These are phyloP conservation scores for Fragilariopsis cylindrus DNA, from an alignment of 108 stramenopile genomes.

Conservation along the genomic window DNA sequence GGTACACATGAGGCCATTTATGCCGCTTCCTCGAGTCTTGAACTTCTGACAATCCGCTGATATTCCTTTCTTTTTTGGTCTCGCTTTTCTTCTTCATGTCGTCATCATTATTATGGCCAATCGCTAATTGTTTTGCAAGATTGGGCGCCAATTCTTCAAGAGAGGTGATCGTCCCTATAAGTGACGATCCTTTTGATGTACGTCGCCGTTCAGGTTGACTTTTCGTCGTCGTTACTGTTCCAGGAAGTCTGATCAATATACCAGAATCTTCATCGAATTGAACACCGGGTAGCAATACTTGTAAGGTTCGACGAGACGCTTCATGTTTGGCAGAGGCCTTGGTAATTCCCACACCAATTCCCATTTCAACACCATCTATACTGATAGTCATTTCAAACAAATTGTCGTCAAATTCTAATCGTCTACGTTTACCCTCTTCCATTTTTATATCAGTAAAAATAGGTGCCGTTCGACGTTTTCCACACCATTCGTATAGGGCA, in stretches of 20 bases:
- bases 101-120: constrained; percentile 44
- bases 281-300: constrained; percentile 62
- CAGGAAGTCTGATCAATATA: constrained; percentile 52
- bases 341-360: constrained; percentile 62
- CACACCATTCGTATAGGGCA: constrained; percentile 82
- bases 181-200: not conserved
- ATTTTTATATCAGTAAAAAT: constrained; percentile 14
- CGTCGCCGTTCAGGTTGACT: not conserved
- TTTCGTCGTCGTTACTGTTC: not conserved
- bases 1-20: constrained; percentile 49
- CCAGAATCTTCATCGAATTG: constrained; percentile 70
- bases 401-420: constrained; percentile 18
- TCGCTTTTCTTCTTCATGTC: constrained; percentile 20
- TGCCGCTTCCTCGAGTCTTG: constrained; percentile 11
- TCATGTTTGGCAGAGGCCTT: constrained; percentile 76
- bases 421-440: constrained; percentile 15
- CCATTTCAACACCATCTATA: constrained; percentile 66
- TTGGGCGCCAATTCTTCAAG: constrained; percentile 62
- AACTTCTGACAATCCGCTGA: not conserved
- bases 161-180: constrained; percentile 19
- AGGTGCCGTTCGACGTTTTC: constrained; percentile 55
- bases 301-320: constrained; percentile 70
- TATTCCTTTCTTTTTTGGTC: not conserved
- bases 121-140: constrained; percentile 72
- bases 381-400: constrained; percentile 60